Conservation (phyloP, 129 eudicot genomes). For the Lactuca sativa region DNA sequence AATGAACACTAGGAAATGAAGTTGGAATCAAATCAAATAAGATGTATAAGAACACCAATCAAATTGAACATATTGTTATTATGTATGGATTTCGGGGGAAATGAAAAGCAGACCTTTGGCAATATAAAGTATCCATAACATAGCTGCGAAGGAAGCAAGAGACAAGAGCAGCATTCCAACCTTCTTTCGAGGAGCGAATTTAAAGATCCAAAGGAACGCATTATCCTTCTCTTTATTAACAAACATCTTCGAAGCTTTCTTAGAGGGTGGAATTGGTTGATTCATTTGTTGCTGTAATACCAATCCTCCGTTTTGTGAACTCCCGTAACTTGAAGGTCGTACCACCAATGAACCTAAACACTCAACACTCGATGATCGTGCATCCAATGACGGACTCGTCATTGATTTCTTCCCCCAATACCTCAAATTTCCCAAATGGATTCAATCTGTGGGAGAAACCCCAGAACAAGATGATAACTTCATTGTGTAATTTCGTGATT, state of each 20-base stretch:
- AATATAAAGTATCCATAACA: constrained; percentile 72
- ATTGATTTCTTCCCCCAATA: constrained; percentile 7
- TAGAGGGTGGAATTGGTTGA: constrained; percentile 29
- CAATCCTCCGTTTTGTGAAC: constrained; percentile 51
- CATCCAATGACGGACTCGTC: constrained; percentile 27
- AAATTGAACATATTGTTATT: constrained; percentile 7
- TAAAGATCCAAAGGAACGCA: constrained; percentile 65
- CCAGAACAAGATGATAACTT: constrained; percentile 2
- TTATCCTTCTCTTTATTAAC: constrained; percentile 67
- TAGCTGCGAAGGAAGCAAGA: constrained; percentile 68
- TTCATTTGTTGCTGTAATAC: constrained; percentile 35
- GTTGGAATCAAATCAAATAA: constrained; percentile 13
- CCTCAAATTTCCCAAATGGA: constrained; percentile 1
- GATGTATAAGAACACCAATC: not conserved
- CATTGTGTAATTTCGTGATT: constrained; percentile 13
- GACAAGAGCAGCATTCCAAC: constrained; percentile 86
- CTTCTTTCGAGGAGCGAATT: constrained; percentile 77
- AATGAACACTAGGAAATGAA: not conserved
- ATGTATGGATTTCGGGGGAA: not conserved
- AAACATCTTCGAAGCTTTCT: constrained; percentile 56
- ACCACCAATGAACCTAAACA: constrained; percentile 61
- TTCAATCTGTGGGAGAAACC: constrained; percentile 7
- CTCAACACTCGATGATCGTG: constrained; percentile 36
- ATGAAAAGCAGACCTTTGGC: constrained; percentile 69
- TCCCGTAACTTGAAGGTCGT: constrained; percentile 64